phyloP scores from a whole-genome alignment of 2,329 filamentous ascomycete species.

The Didymella lethalis region DNA sequence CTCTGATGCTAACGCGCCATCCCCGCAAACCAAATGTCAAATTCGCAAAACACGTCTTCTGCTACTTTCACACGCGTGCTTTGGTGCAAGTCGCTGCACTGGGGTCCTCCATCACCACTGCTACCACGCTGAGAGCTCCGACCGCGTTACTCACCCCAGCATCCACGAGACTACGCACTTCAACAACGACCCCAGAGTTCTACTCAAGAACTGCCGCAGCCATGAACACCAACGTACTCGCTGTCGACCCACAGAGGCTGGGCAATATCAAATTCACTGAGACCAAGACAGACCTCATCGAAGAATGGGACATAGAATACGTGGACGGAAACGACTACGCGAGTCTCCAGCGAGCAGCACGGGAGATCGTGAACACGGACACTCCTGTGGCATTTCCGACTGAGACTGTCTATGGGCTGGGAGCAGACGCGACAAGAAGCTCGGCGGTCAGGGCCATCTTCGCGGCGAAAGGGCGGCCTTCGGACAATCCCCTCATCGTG shows the following conservation, averaged over 20 bases:
- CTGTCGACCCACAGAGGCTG: slow-evolving; percentile 53
- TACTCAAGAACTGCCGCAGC: slow-evolving; percentile 15
- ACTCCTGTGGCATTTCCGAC: slow-evolving; percentile 93
- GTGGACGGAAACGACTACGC: slow-evolving; percentile 55
- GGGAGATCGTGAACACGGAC: slow-evolving; percentile 69
- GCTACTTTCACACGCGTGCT: slow-evolving; percentile 27
- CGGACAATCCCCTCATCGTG: slow-evolving; percentile 94
- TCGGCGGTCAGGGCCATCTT: slow-evolving; percentile 90
- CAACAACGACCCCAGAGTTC: background rate
- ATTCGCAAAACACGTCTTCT: slow-evolving; percentile 24
- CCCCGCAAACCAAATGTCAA: slow-evolving; percentile 49
- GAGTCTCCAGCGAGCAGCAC: slow-evolving; percentile 70
- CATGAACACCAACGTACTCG: slow-evolving; percentile 52
- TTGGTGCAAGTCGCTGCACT: slow-evolving; percentile 39
- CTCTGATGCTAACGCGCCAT: slow-evolving; percentile 42
- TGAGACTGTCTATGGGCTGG: slow-evolving; percentile 95
- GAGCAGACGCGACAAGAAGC: slow-evolving; percentile 91
- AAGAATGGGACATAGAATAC: slow-evolving; percentile 48
- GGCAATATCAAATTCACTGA: slow-evolving; percentile 47
- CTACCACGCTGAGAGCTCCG: slow-evolving; percentile 39
- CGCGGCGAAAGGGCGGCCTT: slow-evolving; percentile 84
- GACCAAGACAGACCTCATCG: slow-evolving; percentile 44
- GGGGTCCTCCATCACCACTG: slow-evolving; percentile 21
- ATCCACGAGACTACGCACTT: background rate
- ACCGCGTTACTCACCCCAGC: slow-evolving; percentile 8